Evolutionary conservation across 2,329 filamentous ascomycete genomes (phyloP), one percentile per base, ranked within the genome.

Genomic region (Aspergillus sp.): DNA sequence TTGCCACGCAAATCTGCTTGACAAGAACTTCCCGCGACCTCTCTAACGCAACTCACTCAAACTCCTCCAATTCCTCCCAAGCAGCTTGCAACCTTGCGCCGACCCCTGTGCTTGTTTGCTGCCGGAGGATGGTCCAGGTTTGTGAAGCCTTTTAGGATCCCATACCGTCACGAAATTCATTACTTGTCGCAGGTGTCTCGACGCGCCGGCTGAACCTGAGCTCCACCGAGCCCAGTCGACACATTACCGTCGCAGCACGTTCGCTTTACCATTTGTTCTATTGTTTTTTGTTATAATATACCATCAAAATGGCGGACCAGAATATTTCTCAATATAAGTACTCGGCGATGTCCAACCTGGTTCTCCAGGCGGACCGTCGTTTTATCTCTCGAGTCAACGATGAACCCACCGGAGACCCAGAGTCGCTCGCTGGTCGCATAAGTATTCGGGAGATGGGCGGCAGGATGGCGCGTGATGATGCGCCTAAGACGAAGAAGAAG

Each of bases 341-440:
- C 87, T 92, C 92, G 88, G 92, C 91, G 79, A 98, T 99, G 95
- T 99, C 95, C 82, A 99, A 99, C 88, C 90, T 99, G 92, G 95
- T 99, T 76, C 91, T 99, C 87, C 95, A 99, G 91, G 93, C 92
- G 82, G 95, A 99, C 83, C 90, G 93, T 81, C 90, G 95, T 71
- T 98, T 99, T 76, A 90, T 96, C 71, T 92, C 92, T 66, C 89
- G 95, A 76, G 89, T 92, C 72, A 92, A 89, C 70, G 94, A 99
- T 79, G 96, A 99, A 81, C 89, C 92, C 65, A 98, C 94, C 55
- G 95, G 95, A 71, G 95, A 99, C 76, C 96, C 95, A 55, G 95
- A 99, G 81, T 99, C 96, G 60, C 87, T 99, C 61, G 96, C 95
- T 59, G 95, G 95, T 57, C 90, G 93, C 69, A 89, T 99, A 76